A percentile compares a stretch with the other conserved stretches of the same genome.
phyloP scores from a whole-genome alignment of 306 rosid species.

The Dalbergia cochinchinensis region DNA sequence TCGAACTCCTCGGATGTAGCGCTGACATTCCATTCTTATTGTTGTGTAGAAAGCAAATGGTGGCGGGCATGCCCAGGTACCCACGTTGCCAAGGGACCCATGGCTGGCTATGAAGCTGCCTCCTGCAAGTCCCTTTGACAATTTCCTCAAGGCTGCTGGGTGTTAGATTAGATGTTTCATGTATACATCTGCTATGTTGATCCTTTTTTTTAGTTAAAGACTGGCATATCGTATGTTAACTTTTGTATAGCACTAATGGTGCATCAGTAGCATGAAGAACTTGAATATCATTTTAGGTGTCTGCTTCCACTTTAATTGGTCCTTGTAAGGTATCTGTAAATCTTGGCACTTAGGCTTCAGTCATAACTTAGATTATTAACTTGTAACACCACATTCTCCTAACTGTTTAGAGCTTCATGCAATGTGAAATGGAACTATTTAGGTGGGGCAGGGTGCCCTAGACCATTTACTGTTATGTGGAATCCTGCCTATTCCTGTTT shows the following conservation, averaged over 20 bases:
- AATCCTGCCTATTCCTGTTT: constrained; percentile 21
- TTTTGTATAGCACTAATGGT: constrained; percentile 39
- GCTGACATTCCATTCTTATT: background rate
- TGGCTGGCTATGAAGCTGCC: constrained; percentile 85
- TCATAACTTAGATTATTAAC: background rate
- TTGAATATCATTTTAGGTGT: constrained; percentile 6
- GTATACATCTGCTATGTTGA: constrained; percentile 26
- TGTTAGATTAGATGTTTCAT: constrained; percentile 56
- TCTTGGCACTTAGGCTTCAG: constrained; percentile 20
- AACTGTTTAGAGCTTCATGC: no score
- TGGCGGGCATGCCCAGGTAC: constrained; percentile 46
- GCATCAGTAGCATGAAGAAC: constrained; percentile 31
- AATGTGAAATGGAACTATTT: background rate
- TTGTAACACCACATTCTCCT: constrained; percentile 22
- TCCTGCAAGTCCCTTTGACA: constrained; percentile 97
- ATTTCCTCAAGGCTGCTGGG: constrained; percentile 97
- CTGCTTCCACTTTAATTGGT: background rate
- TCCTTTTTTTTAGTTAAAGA: background rate
- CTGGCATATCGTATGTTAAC: no score
- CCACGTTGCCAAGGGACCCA: constrained; percentile 54
- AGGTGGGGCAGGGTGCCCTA: background rate
- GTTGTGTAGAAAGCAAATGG: constrained; percentile 56
- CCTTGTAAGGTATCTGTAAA: constrained; percentile 21
- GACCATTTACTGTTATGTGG: background rate
- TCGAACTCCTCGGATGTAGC: background rate